These are phyloP conservation scores for Paramyrothecium roridum DNA, from an alignment of 2,329 filamentous ascomycete genomes.

Conservation along the genomic window DNA sequence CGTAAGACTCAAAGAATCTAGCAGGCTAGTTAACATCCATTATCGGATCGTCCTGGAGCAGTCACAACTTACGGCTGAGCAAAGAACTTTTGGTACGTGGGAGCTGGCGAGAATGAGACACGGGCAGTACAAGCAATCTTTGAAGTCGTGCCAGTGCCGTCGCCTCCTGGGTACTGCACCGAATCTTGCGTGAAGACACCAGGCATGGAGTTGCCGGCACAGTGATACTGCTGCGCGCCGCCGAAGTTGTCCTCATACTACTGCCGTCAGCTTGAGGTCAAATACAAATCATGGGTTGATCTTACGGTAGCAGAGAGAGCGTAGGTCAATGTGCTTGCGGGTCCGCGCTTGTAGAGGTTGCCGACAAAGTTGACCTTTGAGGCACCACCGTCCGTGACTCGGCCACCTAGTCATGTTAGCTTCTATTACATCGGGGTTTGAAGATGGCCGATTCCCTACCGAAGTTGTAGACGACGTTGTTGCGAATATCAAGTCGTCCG, in stretches of 20 bases:
- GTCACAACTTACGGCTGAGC: constrained; percentile 7
- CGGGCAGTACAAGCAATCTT: constrained; percentile 26
- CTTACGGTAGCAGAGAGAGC: constrained; percentile 7
- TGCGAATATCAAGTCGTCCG: constrained; percentile 27
- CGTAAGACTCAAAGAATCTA: constrained; percentile 24
- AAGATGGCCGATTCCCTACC: constrained; percentile 6
- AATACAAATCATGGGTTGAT: neutral
- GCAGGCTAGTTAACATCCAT: neutral
- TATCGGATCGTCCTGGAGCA: neutral
- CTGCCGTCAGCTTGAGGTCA: neutral
- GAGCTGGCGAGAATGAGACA: constrained; percentile 20
- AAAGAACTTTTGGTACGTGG: constrained; percentile 26
- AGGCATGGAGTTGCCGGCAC: constrained; percentile 27
- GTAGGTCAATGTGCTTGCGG: constrained; percentile 21
- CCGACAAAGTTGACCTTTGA: constrained; percentile 28
- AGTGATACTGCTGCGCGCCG: constrained; percentile 28
- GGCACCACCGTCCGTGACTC: constrained; percentile 28
- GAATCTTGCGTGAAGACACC: constrained; percentile 23
- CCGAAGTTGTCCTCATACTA: constrained; percentile 25
- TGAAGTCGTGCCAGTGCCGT: constrained; percentile 13
- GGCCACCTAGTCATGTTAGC: constrained; percentile 2
- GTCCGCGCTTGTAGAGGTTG: constrained; percentile 29
- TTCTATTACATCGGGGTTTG: neutral
- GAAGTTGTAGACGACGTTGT: constrained; percentile 34
- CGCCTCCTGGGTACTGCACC: constrained; percentile 15